Conservation (phyloP, 495 filamentous ascomycete genomes). For the Penicillium longicatenatum region DNA sequence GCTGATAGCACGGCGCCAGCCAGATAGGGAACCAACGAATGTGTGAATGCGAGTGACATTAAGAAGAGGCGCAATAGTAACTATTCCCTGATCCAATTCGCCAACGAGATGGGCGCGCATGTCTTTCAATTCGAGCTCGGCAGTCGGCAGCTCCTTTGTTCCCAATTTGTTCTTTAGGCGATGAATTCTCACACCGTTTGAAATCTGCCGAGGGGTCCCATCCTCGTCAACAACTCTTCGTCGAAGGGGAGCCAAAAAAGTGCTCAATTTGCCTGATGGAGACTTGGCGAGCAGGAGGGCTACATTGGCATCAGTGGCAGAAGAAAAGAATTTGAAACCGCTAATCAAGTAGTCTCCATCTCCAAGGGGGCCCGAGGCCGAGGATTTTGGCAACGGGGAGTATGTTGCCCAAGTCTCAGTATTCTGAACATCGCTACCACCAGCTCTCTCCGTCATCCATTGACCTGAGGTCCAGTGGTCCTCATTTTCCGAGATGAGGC, state of each 20-base stretch:
- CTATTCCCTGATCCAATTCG: constrained; percentile 61
- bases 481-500: constrained; percentile 55
- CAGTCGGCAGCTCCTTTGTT: constrained; percentile 68
- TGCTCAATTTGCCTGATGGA: constrained; percentile 53
- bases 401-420: constrained; percentile 66
- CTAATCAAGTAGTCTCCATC: constrained; percentile 49
- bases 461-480: constrained; percentile 76
- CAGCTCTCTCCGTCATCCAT: constrained; percentile 84
- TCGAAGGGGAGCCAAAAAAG: constrained; percentile 68
- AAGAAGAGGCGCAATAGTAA: constrained; percentile 64
- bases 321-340: constrained; percentile 80
- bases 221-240: constrained; percentile 36
- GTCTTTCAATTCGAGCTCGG: constrained; percentile 63
- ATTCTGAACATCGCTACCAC: constrained; percentile 71
- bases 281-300: constrained; percentile 71
- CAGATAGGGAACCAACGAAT: constrained; percentile 56
- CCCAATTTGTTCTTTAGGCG: constrained; percentile 72
- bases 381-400: constrained; percentile 22
- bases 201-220: constrained; percentile 31
- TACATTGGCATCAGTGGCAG: constrained; percentile 71
- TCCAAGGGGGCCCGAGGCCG: constrained; percentile 16
- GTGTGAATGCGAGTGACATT: constrained; percentile 71
- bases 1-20: constrained; percentile 61
- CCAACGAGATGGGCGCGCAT: constrained; percentile 69
- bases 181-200: constrained; percentile 66